Conservation (phyloP, 2,329 filamentous ascomycete genomes). For the Epichloe sibirici region DNA sequence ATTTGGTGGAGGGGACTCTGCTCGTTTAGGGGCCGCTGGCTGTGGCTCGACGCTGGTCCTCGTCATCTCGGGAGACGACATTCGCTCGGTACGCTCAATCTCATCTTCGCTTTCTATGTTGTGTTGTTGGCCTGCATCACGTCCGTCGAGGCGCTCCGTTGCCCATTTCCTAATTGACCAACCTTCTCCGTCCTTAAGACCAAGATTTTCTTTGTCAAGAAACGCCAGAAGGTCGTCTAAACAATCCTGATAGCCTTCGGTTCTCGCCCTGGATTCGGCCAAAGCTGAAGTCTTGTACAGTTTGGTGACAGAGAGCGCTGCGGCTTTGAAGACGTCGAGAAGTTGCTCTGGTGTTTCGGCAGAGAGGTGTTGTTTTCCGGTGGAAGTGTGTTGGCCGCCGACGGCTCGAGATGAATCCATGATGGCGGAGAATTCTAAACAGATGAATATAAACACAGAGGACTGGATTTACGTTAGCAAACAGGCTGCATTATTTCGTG, state of each 20-base stretch:
- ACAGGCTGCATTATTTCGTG: not conserved
- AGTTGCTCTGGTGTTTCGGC: conserved; percentile 48
- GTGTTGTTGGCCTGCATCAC: conserved; percentile 38
- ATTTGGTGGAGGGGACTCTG: conserved; percentile 16
- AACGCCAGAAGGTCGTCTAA: conserved; percentile 81
- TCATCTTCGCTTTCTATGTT: conserved; percentile 60
- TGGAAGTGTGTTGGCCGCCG: conserved; percentile 8
- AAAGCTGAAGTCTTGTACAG: conserved; percentile 85
- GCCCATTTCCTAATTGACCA: conserved; percentile 51
- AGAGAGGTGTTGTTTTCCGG: conserved; percentile 19
- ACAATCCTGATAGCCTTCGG: conserved; percentile 86
- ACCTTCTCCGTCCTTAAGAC: conserved; percentile 66
- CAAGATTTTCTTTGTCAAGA: conserved; percentile 70
- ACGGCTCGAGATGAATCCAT: conserved; percentile 9
- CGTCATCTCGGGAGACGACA: conserved; percentile 45
- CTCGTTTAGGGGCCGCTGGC: conserved; percentile 12
- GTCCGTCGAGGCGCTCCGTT: conserved; percentile 55
- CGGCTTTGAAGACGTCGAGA: conserved; percentile 81
- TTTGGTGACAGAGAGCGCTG: conserved; percentile 87
- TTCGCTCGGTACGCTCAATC: conserved; percentile 46
- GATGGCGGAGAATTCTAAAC: not conserved
- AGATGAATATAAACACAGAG: not conserved
- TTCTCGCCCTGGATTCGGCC: conserved; percentile 61
- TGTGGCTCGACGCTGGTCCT: conserved; percentile 33
- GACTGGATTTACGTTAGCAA: not conserved